A percentile compares a stretch with the other conserved stretches of the same genome.
These are phyloP conservation scores for Candida albicans DNA, from an alignment of 1,139 yeast species.

Conservation along the genomic window DNA sequence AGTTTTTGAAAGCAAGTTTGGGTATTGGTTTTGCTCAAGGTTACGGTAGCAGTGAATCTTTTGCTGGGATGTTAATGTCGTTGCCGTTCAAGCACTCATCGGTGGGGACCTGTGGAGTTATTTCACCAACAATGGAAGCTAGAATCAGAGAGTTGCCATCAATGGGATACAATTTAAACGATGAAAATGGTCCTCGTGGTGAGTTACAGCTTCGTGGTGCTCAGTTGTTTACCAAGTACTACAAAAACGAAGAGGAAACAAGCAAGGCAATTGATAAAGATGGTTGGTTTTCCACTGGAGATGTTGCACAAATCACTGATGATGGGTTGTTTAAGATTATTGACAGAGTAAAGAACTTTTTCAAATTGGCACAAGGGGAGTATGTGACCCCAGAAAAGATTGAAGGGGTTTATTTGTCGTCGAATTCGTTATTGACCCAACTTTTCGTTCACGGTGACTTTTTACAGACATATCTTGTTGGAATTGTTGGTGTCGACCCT, in stretches of 20 bases:
- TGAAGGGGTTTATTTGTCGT: conserved; percentile 61
- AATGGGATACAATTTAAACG: conserved; percentile 56
- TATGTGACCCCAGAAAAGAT: conserved; percentile 79
- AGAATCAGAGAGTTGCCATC: conserved; percentile 66
- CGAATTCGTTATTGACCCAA: conserved; percentile 54
- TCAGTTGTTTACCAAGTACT: conserved; percentile 61
- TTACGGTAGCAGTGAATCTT: conserved; percentile 76
- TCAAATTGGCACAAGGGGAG: conserved; percentile 81
- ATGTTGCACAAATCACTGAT: conserved; percentile 59
- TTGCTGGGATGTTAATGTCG: conserved; percentile 59
- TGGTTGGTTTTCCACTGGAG: conserved; percentile 78
- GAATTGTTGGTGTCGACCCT: conserved; percentile 41
- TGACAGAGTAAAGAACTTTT: conserved; percentile 79
- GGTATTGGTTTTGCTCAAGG: conserved; percentile 66
- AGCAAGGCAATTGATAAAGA: conserved; percentile 24
- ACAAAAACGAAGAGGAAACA: conserved; percentile 47
- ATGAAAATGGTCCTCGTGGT: conserved; percentile 45
- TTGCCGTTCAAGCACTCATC: conserved; percentile 30
- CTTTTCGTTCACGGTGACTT: conserved; percentile 51
- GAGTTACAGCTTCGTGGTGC: conserved; percentile 71
- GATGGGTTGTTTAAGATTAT: conserved; percentile 56
- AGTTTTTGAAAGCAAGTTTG: conserved; percentile 62
- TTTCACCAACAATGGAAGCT: conserved; percentile 53
- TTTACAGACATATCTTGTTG: conserved; percentile 30
- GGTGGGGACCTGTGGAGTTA: conserved; percentile 66